Conservation (phyloP, 2,329 filamentous ascomycete genomes). For the Epichloe sibirici region DNA sequence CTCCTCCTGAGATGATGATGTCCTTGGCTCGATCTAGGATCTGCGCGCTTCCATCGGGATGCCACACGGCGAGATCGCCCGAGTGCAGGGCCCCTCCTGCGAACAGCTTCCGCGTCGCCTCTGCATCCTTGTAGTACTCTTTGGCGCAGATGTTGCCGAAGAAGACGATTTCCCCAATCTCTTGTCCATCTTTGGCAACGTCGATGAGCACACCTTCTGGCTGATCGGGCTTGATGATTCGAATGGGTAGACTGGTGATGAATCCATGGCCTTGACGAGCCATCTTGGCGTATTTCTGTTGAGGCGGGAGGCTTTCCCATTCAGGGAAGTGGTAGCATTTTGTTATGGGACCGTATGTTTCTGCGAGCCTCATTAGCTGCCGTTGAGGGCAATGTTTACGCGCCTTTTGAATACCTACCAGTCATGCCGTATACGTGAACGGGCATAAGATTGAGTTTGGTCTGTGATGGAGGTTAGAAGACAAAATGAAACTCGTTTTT, state of each 20-base stretch:
- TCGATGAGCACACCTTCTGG: slow-evolving; percentile 43
- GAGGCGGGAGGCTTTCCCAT: slow-evolving; percentile 63
- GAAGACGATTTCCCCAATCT: slow-evolving; percentile 59
- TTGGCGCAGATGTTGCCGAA: slow-evolving; percentile 82
- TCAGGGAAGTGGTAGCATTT: slow-evolving; percentile 80
- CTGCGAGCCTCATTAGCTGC: slow-evolving; percentile 15
- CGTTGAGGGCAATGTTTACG: no score
- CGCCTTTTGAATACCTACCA: slow-evolving; percentile 13
- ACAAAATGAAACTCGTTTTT: no score
- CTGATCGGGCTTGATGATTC: slow-evolving; percentile 70
- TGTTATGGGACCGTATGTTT: slow-evolving; percentile 93
- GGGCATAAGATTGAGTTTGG: slow-evolving; percentile 65
- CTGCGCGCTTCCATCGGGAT: slow-evolving; percentile 80
- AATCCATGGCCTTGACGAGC: slow-evolving; percentile 90
- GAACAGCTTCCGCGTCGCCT: slow-evolving; percentile 78
- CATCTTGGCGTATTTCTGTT: slow-evolving; percentile 81
- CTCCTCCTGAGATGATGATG: slow-evolving; percentile 94
- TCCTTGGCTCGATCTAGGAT: slow-evolving; percentile 93
- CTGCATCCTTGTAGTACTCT: slow-evolving; percentile 83
- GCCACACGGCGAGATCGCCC: slow-evolving; percentile 87
- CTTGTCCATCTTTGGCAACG: slow-evolving; percentile 34
- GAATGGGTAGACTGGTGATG: slow-evolving; percentile 65
- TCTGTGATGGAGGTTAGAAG: slow-evolving; percentile 13
- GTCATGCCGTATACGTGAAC: slow-evolving; percentile 87
- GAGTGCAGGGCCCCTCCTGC: slow-evolving; percentile 77